These are phyloP conservation scores for Diutina sp. DNA, from an alignment of 1,139 yeast species.

Conservation along the genomic window DNA sequence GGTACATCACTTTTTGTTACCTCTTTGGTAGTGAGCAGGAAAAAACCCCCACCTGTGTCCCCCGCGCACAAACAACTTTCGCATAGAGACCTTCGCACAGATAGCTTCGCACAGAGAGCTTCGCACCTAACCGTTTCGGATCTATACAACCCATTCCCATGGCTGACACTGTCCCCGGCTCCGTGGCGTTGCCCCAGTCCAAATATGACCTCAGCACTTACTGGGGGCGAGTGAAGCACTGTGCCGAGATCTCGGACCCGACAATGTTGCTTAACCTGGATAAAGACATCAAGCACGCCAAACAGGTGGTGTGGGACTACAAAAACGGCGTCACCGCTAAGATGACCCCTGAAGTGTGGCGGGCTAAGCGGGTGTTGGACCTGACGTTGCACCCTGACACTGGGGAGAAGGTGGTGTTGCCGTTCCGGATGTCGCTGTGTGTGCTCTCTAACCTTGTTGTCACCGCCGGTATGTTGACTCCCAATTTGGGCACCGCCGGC, in stretches of 20 bases:
- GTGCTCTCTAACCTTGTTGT: constrained; percentile 88
- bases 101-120: background rate
- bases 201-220: constrained; percentile 69
- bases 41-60: background rate
- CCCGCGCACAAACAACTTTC: background rate
- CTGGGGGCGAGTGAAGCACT: constrained; percentile 88
- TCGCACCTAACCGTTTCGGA: background rate
- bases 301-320: constrained; percentile 54
- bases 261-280: constrained; percentile 70
- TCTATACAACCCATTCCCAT: constrained; percentile 15
- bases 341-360: constrained; percentile 81
- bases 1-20: background rate
- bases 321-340: constrained; percentile 48
- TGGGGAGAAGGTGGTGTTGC: constrained; percentile 81
- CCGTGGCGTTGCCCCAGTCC: constrained; percentile 66
- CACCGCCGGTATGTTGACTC: constrained; percentile 95
- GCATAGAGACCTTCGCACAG: background rate
- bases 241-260: constrained; percentile 89
- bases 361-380: constrained; percentile 74
- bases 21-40: background rate
- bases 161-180: constrained; percentile 86
- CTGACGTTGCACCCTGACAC: constrained; percentile 92
- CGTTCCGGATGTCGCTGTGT: constrained; percentile 94
- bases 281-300: constrained; percentile 52
- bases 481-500: constrained; percentile 79